Base-by-base conservation (phyloP, 2,329 filamentous ascomycete species). In the Microthyrium microscopicum region DNA sequence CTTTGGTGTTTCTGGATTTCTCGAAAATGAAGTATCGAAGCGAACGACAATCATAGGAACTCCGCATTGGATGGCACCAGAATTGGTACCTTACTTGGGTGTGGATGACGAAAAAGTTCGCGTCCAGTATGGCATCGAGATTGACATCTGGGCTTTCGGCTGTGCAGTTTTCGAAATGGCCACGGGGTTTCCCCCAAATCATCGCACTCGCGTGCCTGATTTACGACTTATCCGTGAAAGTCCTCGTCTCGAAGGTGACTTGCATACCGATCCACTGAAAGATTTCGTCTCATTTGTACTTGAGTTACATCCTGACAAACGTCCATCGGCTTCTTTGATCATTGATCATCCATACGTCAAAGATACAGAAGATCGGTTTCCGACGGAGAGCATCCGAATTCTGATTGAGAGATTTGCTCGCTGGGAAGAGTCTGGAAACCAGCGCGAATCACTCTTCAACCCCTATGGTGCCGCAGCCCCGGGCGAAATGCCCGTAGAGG, bases 51-150 rank as follows among this genome's bases (percentile, higher is more conserved):
- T 87, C 31, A 78, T 87, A 36, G 81, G 81, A 16, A 89, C 82
- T 0, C 76, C 77, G 3, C 74, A 85, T 52, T 89, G 80, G 77
- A 85, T 89, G 80, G 78, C 82, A 0, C 79, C 77, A 0, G 82
- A 89, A 46, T 62, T 87, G 9, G 75, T 62, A 40, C 46, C 30
- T 46, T 26, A 36, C 26, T 24, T 79, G 43, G 70, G 76, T 37
- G 62, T 68, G 24, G 61, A 67, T 4, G 75, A 75, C 38, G 76
- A 72, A 11, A 74, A 54, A 33, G 40, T 43, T 20, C 35, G 38
- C 13, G 48, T 55, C 21, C 43, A 49, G 3, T 66, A 66, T 42
- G 60, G 62, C 8, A 58, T 52, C 5, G 62, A 66, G 36, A 54
- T 66, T 27, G 81, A 89, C 44, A 83, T 85, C 32, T 89, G 82